Conservation (phyloP, 1,284 basidiomycete genomes). For the Trametes pubescens region DNA sequence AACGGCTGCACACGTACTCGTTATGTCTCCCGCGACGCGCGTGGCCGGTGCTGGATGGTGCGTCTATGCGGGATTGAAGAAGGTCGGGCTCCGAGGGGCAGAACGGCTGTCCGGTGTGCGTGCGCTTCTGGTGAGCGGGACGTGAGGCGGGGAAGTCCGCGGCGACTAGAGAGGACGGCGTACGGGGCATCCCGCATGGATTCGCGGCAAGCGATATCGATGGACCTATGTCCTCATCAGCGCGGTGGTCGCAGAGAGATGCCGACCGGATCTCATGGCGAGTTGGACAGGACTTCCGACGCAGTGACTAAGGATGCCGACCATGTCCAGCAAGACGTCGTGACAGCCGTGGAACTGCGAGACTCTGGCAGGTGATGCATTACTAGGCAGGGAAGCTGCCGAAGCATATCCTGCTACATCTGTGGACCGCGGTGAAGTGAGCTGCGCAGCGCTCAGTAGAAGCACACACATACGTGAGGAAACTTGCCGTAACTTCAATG, state of each 20-base stretch:
- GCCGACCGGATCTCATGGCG: neutral
- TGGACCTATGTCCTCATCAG: neutral
- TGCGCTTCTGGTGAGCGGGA: neutral
- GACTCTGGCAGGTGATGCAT: no score
- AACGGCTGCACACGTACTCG: neutral
- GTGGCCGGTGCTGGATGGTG: neutral
- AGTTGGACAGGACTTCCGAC: neutral
- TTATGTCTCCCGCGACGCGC: neutral
- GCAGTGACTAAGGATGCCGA: neutral
- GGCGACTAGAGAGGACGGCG: neutral
- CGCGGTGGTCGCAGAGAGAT: neutral
- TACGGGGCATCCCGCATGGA: neutral
- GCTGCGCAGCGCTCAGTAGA: no score
- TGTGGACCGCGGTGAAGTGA: no score
- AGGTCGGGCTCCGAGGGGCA: neutral
- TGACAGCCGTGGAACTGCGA: no score
- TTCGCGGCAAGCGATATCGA: neutral
- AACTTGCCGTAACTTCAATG: no score
- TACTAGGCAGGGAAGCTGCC: no score
- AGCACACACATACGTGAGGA: no score
- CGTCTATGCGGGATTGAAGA: neutral
- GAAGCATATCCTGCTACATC: no score
- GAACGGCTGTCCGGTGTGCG: neutral
- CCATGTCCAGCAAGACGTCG: no score
- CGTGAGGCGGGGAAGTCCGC: neutral